A percentile compares a stretch with the other conserved stretches of the same genome.
Evolutionary conservation across 140 eudicot genomes (phyloP).

Genomic region (Erigeron philadelphicus): DNA sequence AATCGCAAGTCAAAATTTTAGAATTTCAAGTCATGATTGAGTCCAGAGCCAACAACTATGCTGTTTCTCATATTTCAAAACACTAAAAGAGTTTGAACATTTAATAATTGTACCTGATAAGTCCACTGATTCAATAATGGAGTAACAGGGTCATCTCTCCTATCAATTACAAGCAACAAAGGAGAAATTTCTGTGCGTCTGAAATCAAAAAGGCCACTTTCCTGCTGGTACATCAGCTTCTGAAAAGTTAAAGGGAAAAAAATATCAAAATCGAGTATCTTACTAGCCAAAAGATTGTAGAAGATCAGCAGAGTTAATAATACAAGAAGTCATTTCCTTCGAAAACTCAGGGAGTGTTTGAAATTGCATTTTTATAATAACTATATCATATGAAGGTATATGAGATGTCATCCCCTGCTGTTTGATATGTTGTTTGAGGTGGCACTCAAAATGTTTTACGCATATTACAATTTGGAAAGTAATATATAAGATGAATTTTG

Average conservation of each 20-base stretch:
- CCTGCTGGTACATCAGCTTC: slow-evolving; percentile 99
- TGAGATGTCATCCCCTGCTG: neutral
- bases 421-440: neutral
- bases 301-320: neutral
- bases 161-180: slow-evolving; percentile 75
- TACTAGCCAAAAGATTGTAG: neutral
- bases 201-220: slow-evolving; percentile 98
- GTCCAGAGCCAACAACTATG: no score
- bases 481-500: no score
- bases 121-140: slow-evolving; percentile 97
- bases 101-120: slow-evolving; percentile 59
- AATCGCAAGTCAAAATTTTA: no score
- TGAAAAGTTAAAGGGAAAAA: slow-evolving; percentile 27
- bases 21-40: no score
- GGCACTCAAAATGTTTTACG: neutral
- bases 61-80: slow-evolving; percentile 4
- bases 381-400: neutral
- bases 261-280: slow-evolving; percentile 6
- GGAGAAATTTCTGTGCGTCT: slow-evolving; percentile 93
- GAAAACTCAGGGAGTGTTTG: neutral
- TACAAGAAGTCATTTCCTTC: no score
- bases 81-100: neutral
- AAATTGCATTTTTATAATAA: neutral
- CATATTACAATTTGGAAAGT: neutral
- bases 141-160: slow-evolving; percentile 95